Base-by-base conservation (phyloP, 2,329 filamentous ascomycete species). In the Verticillium albo-atrum region DNA sequence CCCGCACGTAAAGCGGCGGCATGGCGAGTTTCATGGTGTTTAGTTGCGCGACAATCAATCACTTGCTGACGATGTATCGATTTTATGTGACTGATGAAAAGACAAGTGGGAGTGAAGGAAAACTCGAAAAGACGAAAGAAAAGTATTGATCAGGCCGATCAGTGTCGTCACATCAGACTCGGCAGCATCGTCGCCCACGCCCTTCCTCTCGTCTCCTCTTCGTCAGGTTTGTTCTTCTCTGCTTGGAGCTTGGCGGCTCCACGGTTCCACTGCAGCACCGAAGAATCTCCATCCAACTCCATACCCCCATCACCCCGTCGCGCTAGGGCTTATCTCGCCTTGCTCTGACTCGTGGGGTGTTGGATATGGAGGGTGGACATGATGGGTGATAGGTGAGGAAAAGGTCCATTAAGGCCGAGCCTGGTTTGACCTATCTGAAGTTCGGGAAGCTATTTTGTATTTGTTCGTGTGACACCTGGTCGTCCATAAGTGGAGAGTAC, bases 1-100 rank as follows among this genome's bases (percentile, higher is more conserved):
- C 70, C n/a, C 56, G 66, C 23, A 69, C 62, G 34, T 72, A 72
- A 42, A 69, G 63, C 3, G 70, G 70, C 4, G 65, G 34, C 12
- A 57, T 47, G 9, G 57, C 34, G 7, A 56, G 28, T 2, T 52
- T 53, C 54, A 60, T 58, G 4, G 23, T 42, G 27, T 50, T 23
- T 12, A n/a, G n/a, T n/a, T n/a, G n/a, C n/a, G n/a, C n/a, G n/a
- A n/a, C n/a, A n/a, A n/a, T n/a, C n/a, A n/a, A n/a, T n/a, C n/a
- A n/a, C n/a, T n/a, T n/a, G n/a, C n/a, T n/a, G n/a, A n/a, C n/a
- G n/a, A n/a, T n/a, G n/a, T n/a, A n/a, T 15, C 17, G 17, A 15
- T 15, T 17, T 15, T 12, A 37, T 4, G 17, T 6, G 17, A 6
- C 34, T 6, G 6, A 6, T 15, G 34, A 37, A 4, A 15, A 2